Conservation (phyloP, 441 rosid genomes). For the Theobroma grandiflorum region DNA sequence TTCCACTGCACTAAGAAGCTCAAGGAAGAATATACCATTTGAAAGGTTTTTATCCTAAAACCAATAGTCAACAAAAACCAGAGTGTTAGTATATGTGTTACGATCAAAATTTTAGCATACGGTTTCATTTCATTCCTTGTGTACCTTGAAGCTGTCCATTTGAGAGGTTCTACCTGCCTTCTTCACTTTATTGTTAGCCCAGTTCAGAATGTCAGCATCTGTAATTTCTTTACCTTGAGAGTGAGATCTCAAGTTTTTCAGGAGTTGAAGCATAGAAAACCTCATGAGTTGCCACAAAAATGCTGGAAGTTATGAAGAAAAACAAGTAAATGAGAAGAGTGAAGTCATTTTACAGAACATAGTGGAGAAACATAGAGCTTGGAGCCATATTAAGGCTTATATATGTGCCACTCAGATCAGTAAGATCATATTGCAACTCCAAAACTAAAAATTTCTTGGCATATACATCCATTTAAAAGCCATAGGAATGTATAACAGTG, state of each 20-base stretch:
- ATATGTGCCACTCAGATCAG: neutral
- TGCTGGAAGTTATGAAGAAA: slow-evolving; percentile 53
- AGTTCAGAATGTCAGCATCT: slow-evolving; percentile 79
- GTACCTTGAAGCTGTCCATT: slow-evolving; percentile 90
- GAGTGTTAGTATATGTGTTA: neutral
- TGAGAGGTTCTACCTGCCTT: slow-evolving; percentile 68
- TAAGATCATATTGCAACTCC: neutral
- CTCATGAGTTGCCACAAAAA: slow-evolving; percentile 96
- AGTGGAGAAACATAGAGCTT: neutral
- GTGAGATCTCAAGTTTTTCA: slow-evolving; percentile 83
- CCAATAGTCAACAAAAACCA: slow-evolving; percentile 26
- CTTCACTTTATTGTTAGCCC: slow-evolving; percentile 93
- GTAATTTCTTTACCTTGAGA: slow-evolving; percentile 91
- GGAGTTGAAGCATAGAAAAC: slow-evolving; percentile 93
- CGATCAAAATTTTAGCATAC: slow-evolving; percentile 6
- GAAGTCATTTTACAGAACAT: neutral
- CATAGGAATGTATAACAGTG: neutral
- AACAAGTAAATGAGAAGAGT: slow-evolving; percentile 22
- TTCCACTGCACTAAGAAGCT: slow-evolving; percentile 87
- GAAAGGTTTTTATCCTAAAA: slow-evolving; percentile 85
- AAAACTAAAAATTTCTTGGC: neutral
- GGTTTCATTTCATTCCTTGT: slow-evolving; percentile 27
- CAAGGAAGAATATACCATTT: slow-evolving; percentile 86
- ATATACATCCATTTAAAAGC: neutral
- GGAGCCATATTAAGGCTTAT: neutral